phyloP scores from a whole-genome alignment of 2,329 filamentous ascomycete species.

The Ophiostoma sp. region DNA sequence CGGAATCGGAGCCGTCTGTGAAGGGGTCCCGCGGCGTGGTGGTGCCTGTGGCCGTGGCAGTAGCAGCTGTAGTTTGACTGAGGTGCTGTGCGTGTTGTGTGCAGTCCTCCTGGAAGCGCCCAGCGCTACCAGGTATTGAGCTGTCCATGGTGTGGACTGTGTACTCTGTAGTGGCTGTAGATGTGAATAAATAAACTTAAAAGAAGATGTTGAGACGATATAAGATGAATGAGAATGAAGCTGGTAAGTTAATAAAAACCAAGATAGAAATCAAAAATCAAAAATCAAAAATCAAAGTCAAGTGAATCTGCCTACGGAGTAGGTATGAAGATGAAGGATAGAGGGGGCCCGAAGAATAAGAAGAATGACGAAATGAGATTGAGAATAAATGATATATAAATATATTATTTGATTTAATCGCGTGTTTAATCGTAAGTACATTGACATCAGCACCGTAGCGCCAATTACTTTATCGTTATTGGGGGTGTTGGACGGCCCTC shows the following conservation, averaged over 20 bases:
- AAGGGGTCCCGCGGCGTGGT: slow-evolving; percentile 37
- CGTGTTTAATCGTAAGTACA: not conserved
- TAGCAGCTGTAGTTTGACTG: not conserved
- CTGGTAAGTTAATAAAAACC: not conserved
- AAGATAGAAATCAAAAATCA: too few relatives aligned
- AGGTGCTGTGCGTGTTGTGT: not conserved
- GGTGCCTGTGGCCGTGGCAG: not conserved
- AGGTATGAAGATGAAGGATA: not conserved
- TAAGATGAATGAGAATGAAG: not conserved
- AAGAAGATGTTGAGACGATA: not conserved
- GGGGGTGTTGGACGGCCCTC: not conserved
- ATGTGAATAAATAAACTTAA: too few relatives aligned
- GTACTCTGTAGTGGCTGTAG: not conserved
- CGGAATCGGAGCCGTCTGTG: slow-evolving; percentile 37
- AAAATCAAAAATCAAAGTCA: too few relatives aligned
- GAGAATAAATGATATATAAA: not conserved
- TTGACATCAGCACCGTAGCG: not conserved
- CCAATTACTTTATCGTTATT: not conserved
- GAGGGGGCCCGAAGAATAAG: not conserved
- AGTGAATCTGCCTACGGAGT: not conserved
- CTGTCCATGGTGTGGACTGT: slow-evolving; percentile 6
- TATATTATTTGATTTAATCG: not conserved
- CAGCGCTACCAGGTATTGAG: slow-evolving; percentile 1
- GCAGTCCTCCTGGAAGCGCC: slow-evolving; percentile 6
- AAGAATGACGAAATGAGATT: not conserved